Evolutionary conservation across 2,329 filamentous ascomycete species (phyloP), one percentile per base, ranked within the genome.

Genomic region (Calonectria pseudoturangicola): DNA sequence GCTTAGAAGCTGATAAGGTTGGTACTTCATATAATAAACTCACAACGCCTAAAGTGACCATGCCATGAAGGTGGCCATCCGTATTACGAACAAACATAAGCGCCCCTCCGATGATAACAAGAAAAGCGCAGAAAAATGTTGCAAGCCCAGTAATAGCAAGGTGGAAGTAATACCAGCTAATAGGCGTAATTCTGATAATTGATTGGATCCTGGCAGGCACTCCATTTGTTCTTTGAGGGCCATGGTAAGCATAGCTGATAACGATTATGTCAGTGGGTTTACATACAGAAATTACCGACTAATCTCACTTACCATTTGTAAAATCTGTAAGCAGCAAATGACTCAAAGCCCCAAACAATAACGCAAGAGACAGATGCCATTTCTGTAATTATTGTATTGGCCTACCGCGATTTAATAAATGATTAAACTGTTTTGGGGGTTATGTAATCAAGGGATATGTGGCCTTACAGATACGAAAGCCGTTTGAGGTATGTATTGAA

Each of bases 311-410:
- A 51, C 48, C 48, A 51, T 15, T 51, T 51, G 15, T 51, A 51
- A 33, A 51, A 51, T 12, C 48, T 51, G n/a, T 51, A 51, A 3
- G 48, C 48, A 51, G 48, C 48, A 4, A 51, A 27, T 12, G 48
- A 51, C 18, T 51, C 48, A 25, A 33, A 30, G 10, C 48, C 48
- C 48, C 48, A 51, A 3, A 51, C 48, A 27, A 51, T 51, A 28
- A 51, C 10, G 1, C 48, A 30, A 30, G 48, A 51, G 0, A 51
- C 48, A 2, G 48, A 51, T 30, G 48, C 48, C 48, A 51, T 51
- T 12, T 51, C 48, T 18, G 48, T 51, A n/a, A 51, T 51, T 18
- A 51, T 51, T 13, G 28, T 51, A 12, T 30, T 51, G 48, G 48
- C 48, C 48, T 51, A 4, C 10, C 33, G 30, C 9, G 30, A n/a